Evolutionary conservation across 108 stramenopile species (phyloP).

Genomic region (Skeletonema costatum): DNA sequence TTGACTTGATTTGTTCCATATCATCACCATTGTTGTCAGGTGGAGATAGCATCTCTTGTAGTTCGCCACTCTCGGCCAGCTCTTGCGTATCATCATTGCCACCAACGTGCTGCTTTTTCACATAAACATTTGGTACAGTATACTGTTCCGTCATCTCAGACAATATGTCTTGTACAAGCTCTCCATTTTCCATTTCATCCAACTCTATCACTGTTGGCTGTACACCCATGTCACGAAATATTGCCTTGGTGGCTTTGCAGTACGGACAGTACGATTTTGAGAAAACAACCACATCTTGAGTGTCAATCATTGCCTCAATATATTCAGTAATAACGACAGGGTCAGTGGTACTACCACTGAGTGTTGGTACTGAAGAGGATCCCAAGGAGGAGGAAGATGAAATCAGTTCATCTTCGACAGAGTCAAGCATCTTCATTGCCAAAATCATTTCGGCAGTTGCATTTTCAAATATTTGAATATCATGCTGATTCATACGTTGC

Average conservation of each 20-base stretch:
- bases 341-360: neutral
- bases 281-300: slow-evolving; percentile 50
- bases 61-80: slow-evolving; percentile 43
- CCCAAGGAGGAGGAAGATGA: neutral
- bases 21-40: slow-evolving; percentile 6
- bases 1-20: slow-evolving; percentile 1
- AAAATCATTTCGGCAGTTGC: neutral
- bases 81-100: slow-evolving; percentile 75
- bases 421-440: slow-evolving; percentile 17
- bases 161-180: slow-evolving; percentile 64
- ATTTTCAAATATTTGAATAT: slow-evolving; percentile 20
- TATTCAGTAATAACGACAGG: neutral
- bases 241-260: slow-evolving; percentile 60
- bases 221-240: slow-evolving; percentile 48
- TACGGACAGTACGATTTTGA: slow-evolving; percentile 65
- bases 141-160: slow-evolving; percentile 66
- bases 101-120: slow-evolving; percentile 77
- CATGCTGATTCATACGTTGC: slow-evolving; percentile 12
- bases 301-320: neutral
- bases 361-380: neutral
- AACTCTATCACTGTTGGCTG: slow-evolving; percentile 62
- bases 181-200: slow-evolving; percentile 70
- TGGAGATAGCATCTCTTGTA: slow-evolving; percentile 54
- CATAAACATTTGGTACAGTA: slow-evolving; percentile 86
- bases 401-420: neutral